Conservation (phyloP, 768 basidiomycete genomes). For the Pisolithus tinctorius region DNA sequence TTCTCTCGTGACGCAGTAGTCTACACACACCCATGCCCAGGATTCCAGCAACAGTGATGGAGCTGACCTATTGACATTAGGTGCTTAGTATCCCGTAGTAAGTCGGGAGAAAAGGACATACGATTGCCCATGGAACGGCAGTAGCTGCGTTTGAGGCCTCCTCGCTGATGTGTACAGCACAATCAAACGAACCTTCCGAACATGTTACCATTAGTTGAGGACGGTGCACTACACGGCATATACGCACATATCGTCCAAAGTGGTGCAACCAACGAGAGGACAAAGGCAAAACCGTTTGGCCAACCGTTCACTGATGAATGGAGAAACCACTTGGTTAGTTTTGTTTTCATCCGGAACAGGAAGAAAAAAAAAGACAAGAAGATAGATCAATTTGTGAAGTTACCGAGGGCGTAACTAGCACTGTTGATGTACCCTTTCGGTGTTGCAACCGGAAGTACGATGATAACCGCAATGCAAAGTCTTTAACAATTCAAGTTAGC, state of each 20-base stretch:
- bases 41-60: slow-evolving; percentile 38
- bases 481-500: slow-evolving; percentile 22
- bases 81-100: neutral
- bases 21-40: slow-evolving; percentile 38
- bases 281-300: slow-evolving; percentile 44
- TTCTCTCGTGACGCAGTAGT: too few relatives aligned
- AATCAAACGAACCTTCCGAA: slow-evolving; percentile 37
- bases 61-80: slow-evolving; percentile 16
- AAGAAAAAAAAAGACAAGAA: neutral
- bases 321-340: neutral
- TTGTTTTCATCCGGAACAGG: neutral
- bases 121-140: slow-evolving; percentile 54
- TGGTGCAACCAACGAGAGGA: slow-evolving; percentile 45
- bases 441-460: slow-evolving; percentile 61
- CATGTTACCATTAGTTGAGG: neutral
- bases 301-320: slow-evolving; percentile 35
- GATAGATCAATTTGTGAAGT: slow-evolving; percentile 46
- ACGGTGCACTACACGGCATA: neutral
- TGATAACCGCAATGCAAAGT: slow-evolving; percentile 57
- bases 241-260: slow-evolving; percentile 40
- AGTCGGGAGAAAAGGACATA: slow-evolving; percentile 16
- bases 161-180: slow-evolving; percentile 48
- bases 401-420: slow-evolving; percentile 53
- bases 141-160: slow-evolving; percentile 50
- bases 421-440: slow-evolving; percentile 53